A percentile compares a stretch with the other conserved stretches of the same genome.
phyloP scores from a whole-genome alignment of 1,284 basidiomycete genomes.

The Stereum hirsutum region DNA sequence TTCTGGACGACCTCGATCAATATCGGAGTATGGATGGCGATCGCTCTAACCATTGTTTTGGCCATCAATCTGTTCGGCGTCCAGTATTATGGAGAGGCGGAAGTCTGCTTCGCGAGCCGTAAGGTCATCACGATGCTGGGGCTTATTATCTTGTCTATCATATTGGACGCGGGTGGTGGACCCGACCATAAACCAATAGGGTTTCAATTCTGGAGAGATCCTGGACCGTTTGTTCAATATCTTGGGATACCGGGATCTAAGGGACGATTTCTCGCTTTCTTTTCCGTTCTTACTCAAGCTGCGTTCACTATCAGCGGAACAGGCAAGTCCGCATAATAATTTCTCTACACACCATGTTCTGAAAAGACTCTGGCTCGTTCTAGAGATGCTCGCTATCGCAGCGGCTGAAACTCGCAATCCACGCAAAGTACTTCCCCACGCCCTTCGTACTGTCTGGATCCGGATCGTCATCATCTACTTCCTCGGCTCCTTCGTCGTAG shows the following conservation, averaged over 20 bases:
- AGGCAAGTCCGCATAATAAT: conserved; percentile 55
- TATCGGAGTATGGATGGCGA: conserved; percentile 68
- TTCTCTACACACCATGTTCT: not conserved
- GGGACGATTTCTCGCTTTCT: conserved; percentile 60
- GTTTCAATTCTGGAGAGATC: conserved; percentile 41
- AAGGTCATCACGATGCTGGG: conserved; percentile 68
- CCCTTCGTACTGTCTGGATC: conserved; percentile 60
- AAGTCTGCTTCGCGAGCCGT: conserved; percentile 71
- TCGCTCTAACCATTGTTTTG: conserved; percentile 59
- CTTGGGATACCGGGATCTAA: conserved; percentile 42
- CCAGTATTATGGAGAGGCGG: conserved; percentile 54
- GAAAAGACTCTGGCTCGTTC: conserved; percentile 6
- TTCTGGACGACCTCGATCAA: conserved; percentile 55
- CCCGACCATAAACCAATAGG: conserved; percentile 32
- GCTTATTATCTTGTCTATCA: conserved; percentile 44
- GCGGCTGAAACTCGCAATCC: conserved; percentile 67
- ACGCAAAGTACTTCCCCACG: conserved; percentile 57
- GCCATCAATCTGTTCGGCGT: not conserved
- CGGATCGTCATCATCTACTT: conserved; percentile 76
- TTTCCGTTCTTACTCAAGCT: conserved; percentile 64
- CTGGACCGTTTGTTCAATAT: conserved; percentile 63
- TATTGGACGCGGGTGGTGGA: conserved; percentile 67
- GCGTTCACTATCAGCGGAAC: conserved; percentile 81
- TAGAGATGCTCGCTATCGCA: conserved; percentile 40
- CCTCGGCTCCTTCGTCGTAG: conserved; percentile 46